Base-by-base conservation (phyloP, 164 flowering plant genomes). In the Aristolochia fimbriata region DNA sequence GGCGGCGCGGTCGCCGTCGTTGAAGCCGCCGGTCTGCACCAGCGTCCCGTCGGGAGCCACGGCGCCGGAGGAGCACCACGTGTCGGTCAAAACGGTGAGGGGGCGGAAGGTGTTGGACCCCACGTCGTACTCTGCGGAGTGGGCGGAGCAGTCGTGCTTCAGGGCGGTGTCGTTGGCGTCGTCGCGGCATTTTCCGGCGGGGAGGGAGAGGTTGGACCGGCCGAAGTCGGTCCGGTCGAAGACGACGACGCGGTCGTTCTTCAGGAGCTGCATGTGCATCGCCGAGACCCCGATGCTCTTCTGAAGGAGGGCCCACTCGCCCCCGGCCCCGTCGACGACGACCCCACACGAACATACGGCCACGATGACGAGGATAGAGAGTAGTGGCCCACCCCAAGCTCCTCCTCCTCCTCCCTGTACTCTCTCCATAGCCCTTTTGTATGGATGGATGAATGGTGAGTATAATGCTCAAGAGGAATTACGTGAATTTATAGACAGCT, bases 181-280 rank as follows among this genome's bases (percentile, higher is more conserved):
- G 1, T 62, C 47, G 15, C 86, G 80, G 67, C 96, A 84, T 14
- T 72, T 59, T 2, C 83, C 79, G 25, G 59, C 47, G 0, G 95
- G 86, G 13, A 92, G 62, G 0, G 94, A 67, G 41, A 92, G 58
- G 62, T 92, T 87, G 0, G 98, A 92, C 0, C 0, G n/a, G 46
- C 97, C 96, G 58, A 83, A 89, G 60, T 85, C 88, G 0, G 96
- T 87, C 0, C 98, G 80, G 68, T 92, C 98, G 69, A 74, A 87
- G 48, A 92, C 84, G 58, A 85, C 54, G 55, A 89, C 96, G 6
- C 86, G 86, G 73, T 88, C 92, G 61, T 79, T 84, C 75, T 75
- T 27, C 37, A 92, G 83, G 47, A 89, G 84, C 43, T 85, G 95
- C 96, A 89, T 89, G 87, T 92, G 98, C 98, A 92, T 88, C 63